Percentiles rank a stretch among this genome's conserved stretches.
Evolutionary conservation across 805 yeast species (phyloP).

Genomic region (Hyphopichia homilentoma): DNA sequence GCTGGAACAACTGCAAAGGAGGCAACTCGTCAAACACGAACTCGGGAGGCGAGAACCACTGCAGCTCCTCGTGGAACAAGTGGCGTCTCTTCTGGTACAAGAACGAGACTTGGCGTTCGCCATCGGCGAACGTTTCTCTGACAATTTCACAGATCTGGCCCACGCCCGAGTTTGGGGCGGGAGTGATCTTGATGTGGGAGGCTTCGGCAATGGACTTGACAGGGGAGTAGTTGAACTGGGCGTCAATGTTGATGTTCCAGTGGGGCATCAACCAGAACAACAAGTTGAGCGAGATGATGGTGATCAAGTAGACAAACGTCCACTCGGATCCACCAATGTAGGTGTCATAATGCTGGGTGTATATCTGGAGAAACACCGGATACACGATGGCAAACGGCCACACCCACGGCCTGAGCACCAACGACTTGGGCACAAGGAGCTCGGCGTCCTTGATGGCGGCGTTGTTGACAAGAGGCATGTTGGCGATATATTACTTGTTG

Average conservation of each 20-base stretch:
- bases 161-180: constrained; percentile 82
- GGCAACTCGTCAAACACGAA: constrained; percentile 66
- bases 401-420: constrained; percentile 65
- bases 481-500: too few relatives aligned
- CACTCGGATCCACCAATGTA: constrained; percentile 90
- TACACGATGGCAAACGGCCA: constrained; percentile 79
- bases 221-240: constrained; percentile 61
- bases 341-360: constrained; percentile 64
- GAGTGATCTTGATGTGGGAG: constrained; percentile 66
- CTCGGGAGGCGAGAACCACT: constrained; percentile 74
- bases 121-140: constrained; percentile 51
- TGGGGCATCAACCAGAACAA: constrained; percentile 87
- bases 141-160: constrained; percentile 71
- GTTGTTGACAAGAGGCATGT: constrained; percentile 57
- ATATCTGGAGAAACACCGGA: constrained; percentile 67
- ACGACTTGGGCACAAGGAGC: constrained; percentile 66
- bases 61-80: constrained; percentile 53
- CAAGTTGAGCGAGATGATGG: constrained; percentile 68
- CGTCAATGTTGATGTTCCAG: constrained; percentile 77
- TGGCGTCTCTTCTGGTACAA: constrained; percentile 91
- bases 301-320: constrained; percentile 85
- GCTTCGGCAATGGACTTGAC: constrained; percentile 61
- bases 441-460: constrained; percentile 70
- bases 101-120: constrained; percentile 65
- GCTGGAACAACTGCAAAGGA: constrained; percentile 53